Evolutionary conservation across 2,329 filamentous ascomycete species (phyloP), one percentile per base, ranked within the genome.

Genomic region (Penicillium crustosum): DNA sequence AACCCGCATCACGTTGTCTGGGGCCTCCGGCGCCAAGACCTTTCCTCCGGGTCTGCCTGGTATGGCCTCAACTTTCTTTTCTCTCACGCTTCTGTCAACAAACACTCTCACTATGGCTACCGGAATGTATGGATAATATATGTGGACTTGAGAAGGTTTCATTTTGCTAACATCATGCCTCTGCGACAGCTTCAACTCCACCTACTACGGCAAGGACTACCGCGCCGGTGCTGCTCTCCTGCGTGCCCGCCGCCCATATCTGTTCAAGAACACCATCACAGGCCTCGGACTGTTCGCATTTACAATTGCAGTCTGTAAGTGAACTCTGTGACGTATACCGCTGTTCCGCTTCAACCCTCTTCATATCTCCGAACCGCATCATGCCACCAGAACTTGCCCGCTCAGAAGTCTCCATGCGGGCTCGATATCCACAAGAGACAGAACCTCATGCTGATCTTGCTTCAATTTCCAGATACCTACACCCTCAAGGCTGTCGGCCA

Each of bases 121-220:
- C n/a, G 65, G 65, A 66, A 67, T 67, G 65, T 66, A 63, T 47
- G 57, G 42, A 54, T 65, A 13, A 12, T 38, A 25, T 21, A 9
- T 19, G 13, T 23, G n/a, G 17, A 42, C 25, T 53, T 9, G 7
- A 9, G 19, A 19, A 25, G n/a, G 17, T n/a, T 10, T 21, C n/a
- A 45, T 44, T 15, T 19, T 36, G 42, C 59, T 66, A 48, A 57
- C 31, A 43, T 41, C 5, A 21, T 44, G 7, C 19, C 17, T 49
- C 17, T 42, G 19, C 49, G 17, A 45, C 60, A 86, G 83, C 61
- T 78, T 86, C 71, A 87, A 87, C 70, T 89, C 88, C 33, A 92
- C 91, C 64, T 99, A 99, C 83, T 99, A 97, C 82, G 90, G 96
- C 78, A 87, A 88, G 73, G 84, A 89, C 71, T 90, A 90, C 79